Base-by-base conservation (phyloP, 345 rosid genomes). In the Euphorbia tirucalli region DNA sequence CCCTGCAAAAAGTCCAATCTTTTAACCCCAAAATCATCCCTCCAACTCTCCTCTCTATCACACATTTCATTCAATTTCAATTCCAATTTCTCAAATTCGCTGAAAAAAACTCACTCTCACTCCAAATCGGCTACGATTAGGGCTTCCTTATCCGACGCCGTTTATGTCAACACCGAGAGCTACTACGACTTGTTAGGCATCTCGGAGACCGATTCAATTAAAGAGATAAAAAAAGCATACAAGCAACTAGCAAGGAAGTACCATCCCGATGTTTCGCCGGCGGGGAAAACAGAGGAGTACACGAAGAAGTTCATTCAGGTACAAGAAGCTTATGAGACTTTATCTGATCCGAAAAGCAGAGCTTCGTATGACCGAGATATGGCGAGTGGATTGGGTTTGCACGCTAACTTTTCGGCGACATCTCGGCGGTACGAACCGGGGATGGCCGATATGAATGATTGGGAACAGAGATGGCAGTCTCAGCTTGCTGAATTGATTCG, bases 241-340 rank as follows among this genome's bases (percentile, higher is more conserved):
- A 93, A 91, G 81, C 90, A 88, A 72, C 81, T 88, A 2, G 98
- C 93, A 5, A 79, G 88, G 7, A 93, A 88, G 78, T 93, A 88
- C 73, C 98, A 93, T 35, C 98, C 98, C 4, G 98, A 93, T 70
- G 97, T 93, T 5, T 93, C 97, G 16, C 98, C 98, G 0, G 89
- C 93, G 54, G 97, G 66, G 75, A 89, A 80, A 61, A 81, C 85
- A 62, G 87, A 83, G 57, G 98, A 93, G 79, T 77, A 86, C 55
- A 93, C 98, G 9, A 79, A 72, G 78, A 80, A 82, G 79, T 78
- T 78, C 35, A 70, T 78, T 54, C 65, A 74, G 31, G 75, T 78
- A 46, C 78, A 78, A 15, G 81, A 78, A 68, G 81, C 81, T 21
- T 78, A 78, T 18, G 81, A 78, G 69, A 78, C 78, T 1, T 54